These are phyloP conservation scores for Curvularia sp. DNA, from an alignment of 2,329 filamentous ascomycete genomes.

Conservation along the genomic window DNA sequence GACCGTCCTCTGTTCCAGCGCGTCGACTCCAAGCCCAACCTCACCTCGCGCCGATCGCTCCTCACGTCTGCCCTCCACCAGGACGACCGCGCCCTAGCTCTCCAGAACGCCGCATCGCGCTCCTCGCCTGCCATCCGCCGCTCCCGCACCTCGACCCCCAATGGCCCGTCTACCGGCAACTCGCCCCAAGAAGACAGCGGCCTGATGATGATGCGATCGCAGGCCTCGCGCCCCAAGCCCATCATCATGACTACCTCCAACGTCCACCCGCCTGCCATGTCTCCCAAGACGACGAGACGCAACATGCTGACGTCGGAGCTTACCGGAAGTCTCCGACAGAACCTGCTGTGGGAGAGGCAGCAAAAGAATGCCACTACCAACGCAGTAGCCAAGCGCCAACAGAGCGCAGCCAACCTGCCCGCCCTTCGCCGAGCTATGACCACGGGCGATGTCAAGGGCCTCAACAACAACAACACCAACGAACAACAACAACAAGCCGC, in stretches of 20 bases:
- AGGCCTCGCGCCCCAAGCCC: conserved; percentile 75
- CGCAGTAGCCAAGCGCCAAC: conserved; percentile 85
- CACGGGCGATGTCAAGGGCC: conserved; percentile 86
- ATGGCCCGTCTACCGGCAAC: conserved; percentile 68
- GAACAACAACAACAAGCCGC: conserved; percentile 33
- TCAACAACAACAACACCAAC: conserved; percentile 78
- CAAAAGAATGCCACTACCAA: conserved; percentile 91
- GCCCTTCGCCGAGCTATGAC: conserved; percentile 47
- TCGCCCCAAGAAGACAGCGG: conserved; percentile 60
- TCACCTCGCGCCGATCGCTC: conserved; percentile 84
- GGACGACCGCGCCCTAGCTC: conserved; percentile 71
- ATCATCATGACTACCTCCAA: conserved; percentile 77
- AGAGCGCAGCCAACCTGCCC: conserved; percentile 62
- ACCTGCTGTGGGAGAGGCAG: conserved; percentile 93
- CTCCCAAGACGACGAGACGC: conserved; percentile 86
- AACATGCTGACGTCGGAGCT: conserved; percentile 87
- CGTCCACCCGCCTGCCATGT: conserved; percentile 76
- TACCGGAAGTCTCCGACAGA: conserved; percentile 88
- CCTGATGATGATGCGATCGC: conserved; percentile 67
- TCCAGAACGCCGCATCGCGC: conserved; percentile 70
- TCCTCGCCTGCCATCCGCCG: conserved; percentile 63
- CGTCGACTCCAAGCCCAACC: conserved; percentile 84
- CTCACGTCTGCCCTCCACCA: conserved; percentile 90
- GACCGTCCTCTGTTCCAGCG: conserved; percentile 84
- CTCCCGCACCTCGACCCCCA: conserved; percentile 72